Conservation (phyloP, 2,329 filamentous ascomycete genomes). For the Cryphonectria parasitica region DNA sequence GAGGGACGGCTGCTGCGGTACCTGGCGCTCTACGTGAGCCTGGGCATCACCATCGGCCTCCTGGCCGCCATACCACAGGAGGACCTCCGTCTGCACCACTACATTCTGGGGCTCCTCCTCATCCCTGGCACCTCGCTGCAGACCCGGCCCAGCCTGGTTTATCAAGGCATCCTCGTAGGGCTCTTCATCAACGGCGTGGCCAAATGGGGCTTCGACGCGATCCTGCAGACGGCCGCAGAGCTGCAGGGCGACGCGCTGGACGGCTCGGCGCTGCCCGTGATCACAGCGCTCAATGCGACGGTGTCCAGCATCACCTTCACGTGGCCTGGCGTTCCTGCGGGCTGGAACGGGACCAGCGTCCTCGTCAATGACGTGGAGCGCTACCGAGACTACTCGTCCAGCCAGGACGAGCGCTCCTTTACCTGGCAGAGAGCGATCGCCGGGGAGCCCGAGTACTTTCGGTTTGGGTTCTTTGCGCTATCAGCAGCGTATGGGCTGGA, state of each 20-base stretch:
- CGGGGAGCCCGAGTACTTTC: constrained; percentile 35
- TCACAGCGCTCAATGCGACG: constrained; percentile 39
- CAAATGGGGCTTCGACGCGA: constrained; percentile 74
- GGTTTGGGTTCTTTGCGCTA: constrained; percentile 33
- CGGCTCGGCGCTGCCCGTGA: constrained; percentile 50
- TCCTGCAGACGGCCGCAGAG: constrained; percentile 69
- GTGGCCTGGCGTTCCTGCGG: constrained; percentile 29
- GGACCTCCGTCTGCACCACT: constrained; percentile 74
- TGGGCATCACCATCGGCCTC: constrained; percentile 57
- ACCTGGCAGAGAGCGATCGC: constrained; percentile 30
- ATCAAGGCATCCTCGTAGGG: constrained; percentile 73
- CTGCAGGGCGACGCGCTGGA: constrained; percentile 54
- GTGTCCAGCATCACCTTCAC: constrained; percentile 58
- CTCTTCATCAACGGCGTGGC: constrained; percentile 80
- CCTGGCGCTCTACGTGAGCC: constrained; percentile 63
- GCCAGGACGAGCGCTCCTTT: constrained; percentile 31
- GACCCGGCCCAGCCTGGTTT: constrained; percentile 68
- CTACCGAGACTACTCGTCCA: constrained; percentile 32
- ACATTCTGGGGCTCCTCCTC: constrained; percentile 71
- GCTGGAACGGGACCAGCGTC: constrained; percentile 38
- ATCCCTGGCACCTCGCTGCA: constrained; percentile 74
- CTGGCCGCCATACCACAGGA: constrained; percentile 60
- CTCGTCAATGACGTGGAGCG: constrained; percentile 39
- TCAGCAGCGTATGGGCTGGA: constrained; percentile 34
- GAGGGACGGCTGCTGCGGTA: constrained; percentile 70